Percentiles rank a stretch among this genome's conserved stretches.
These are phyloP conservation scores for Epichloe festucae DNA, from an alignment of 2,329 filamentous ascomycete species.

Conservation along the genomic window DNA sequence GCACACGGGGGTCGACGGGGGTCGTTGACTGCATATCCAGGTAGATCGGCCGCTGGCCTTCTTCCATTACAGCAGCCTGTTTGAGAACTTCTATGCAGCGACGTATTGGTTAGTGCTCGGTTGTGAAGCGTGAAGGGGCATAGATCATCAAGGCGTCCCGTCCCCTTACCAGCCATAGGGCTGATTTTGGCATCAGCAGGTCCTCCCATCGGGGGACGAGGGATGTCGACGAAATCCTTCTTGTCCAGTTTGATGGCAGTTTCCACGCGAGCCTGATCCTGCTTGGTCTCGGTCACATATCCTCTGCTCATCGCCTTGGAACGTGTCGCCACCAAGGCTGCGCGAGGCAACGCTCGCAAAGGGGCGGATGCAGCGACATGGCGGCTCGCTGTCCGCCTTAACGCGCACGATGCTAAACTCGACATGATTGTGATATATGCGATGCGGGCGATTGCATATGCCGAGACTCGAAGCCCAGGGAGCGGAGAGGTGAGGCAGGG, in stretches of 20 bases:
- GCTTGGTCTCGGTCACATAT: conserved; percentile 78
- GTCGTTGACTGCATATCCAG: conserved; percentile 98
- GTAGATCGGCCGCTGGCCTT: conserved; percentile 88
- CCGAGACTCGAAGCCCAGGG: conserved; percentile 8
- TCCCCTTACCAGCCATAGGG: conserved; percentile 47
- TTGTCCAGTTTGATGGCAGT: conserved; percentile 78
- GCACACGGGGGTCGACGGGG: conserved; percentile 81
- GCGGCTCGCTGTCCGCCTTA: conserved; percentile 59
- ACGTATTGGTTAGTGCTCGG: background rate
- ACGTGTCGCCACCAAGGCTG: conserved; percentile 16
- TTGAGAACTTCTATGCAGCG: conserved; percentile 56
- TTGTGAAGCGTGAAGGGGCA: background rate
- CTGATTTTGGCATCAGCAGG: conserved; percentile 51
- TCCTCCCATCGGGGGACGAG: conserved; percentile 18
- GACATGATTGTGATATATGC: conserved; percentile 35
- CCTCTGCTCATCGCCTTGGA: conserved; percentile 32
- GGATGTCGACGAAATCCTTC: conserved; percentile 58
- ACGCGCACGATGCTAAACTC: conserved; percentile 51
- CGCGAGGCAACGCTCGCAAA: conserved; percentile 17
- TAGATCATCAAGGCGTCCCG: background rate
- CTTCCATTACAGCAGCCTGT: conserved; percentile 84
- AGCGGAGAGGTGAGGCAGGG: conserved; percentile 6
- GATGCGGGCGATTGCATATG: conserved; percentile 11
- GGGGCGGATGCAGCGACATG: conserved; percentile 26
- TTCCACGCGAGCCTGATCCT: conserved; percentile 71